Evolutionary conservation across 2,329 filamentous ascomycete genomes (phyloP), one percentile per base, ranked within the genome.

Genomic region (Xylariaceae sp.): DNA sequence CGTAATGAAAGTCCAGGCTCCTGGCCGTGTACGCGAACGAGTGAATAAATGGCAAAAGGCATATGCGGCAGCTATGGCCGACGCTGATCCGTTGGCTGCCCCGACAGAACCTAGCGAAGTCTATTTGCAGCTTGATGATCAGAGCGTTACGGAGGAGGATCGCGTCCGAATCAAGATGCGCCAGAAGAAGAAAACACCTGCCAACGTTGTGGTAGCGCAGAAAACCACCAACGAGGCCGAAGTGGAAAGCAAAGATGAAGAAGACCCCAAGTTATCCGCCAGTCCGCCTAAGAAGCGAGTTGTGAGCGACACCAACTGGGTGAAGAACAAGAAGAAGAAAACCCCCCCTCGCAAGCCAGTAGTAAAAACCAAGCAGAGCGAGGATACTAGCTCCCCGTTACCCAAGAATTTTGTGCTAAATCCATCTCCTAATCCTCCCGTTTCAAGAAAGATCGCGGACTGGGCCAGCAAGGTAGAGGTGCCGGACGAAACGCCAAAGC

Each of bases 291-390:
- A 88, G 69, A 96, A 95, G 74, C 82, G 91, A 52, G 88, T 97
- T 43, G 82, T 96, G 50, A 96, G 91, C 64, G 92, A 97, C 68
- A 86, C 87, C 44, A 88, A 95, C 68, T 97, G 92, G 87, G 81
- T 81, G 67, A 83, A 82, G 60, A 65, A 68, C 64, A 78, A 76
- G 50, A 75, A 73, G 48, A 76, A 74, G 49, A 75, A 72, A 47
- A 74, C 65, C 45, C 67, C 74, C 7, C 64, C 72, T 1, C 71
- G 67, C 48, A 70, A 65, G 49, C 62, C 63, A 11, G 65, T 70
- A 2, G 68, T 69, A 2, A 65, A 67, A 47, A 52, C 55, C 4
- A 61, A 61, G 36, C 63, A 63, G 40, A 54, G 51, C 4, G 46
- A 57, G 5, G 63, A 65, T 33, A 61, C 66, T 5, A 70, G 61